These are phyloP conservation scores for Xylariales sp. DNA, from an alignment of 2,329 filamentous ascomycete species.

Conservation along the genomic window DNA sequence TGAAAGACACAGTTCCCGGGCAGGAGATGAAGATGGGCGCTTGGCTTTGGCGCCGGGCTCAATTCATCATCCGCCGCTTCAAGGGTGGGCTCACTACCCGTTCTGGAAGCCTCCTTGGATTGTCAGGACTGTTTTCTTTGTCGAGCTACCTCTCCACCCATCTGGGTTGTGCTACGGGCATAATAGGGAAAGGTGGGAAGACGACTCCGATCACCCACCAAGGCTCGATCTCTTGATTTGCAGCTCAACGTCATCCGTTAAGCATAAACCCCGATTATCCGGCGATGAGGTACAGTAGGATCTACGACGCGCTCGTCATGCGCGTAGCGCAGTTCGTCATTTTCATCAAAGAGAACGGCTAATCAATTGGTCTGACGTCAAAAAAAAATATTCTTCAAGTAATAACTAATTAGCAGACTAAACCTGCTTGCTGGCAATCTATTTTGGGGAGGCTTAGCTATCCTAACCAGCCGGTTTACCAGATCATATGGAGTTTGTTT, in stretches of 20 bases:
- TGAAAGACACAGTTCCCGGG: neutral
- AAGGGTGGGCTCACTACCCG: neutral
- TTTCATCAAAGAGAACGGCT: no score
- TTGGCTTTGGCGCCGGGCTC: neutral
- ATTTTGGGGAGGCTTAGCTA: no score
- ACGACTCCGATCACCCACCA: conserved; percentile 4
- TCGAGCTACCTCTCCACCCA: neutral
- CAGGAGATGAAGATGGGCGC: neutral
- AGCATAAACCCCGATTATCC: conserved; percentile 1
- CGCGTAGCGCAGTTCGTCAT: neutral
- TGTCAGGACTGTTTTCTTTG: neutral
- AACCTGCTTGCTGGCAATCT: no score
- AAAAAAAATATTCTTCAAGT: no score
- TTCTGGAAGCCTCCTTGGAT: conserved; percentile 2
- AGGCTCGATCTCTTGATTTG: conserved; percentile 3
- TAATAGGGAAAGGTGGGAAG: neutral
- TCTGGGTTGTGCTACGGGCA: no score
- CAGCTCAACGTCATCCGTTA: conserved; percentile 4
- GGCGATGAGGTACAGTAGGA: neutral
- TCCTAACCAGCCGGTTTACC: no score
- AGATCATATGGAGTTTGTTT: no score
- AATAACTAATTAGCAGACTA: no score
- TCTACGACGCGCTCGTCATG: neutral
- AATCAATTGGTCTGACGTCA: no score
- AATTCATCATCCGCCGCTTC: neutral